Evolutionary conservation across 2,329 filamentous ascomycete genomes (phyloP).

Genomic region (Dryadomyces quercus-mongolicae): DNA sequence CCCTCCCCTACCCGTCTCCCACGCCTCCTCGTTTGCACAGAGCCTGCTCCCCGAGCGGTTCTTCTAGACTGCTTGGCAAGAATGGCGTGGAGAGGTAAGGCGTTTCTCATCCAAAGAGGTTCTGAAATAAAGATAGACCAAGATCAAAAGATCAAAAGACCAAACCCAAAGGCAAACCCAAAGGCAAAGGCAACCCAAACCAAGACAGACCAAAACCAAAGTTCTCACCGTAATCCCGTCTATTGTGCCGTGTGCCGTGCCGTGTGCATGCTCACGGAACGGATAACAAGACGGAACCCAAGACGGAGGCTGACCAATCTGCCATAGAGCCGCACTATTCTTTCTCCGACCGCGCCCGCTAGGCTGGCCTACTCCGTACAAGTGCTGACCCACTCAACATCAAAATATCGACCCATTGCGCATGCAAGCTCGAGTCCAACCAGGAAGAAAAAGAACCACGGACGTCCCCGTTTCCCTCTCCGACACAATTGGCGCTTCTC

Average conservation of each 20-base stretch:
- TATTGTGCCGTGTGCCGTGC: too few species aligned
- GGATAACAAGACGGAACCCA: background rate
- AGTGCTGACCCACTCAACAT: background rate
- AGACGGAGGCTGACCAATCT: background rate
- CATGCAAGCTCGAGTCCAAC: background rate
- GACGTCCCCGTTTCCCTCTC: background rate
- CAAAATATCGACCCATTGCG: too few species aligned
- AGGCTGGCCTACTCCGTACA: background rate
- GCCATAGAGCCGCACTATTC: background rate
- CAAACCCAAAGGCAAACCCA: too few species aligned
- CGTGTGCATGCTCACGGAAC: too few species aligned
- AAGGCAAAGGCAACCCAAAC: too few species aligned
- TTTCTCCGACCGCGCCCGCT: background rate
- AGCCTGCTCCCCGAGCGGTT: background rate
- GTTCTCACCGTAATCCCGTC: too few species aligned
- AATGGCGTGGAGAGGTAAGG: too few species aligned
- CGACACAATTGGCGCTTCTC: background rate
- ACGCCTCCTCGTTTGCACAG: background rate
- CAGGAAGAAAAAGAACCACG: background rate
- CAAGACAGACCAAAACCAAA: too few species aligned
- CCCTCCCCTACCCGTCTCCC: background rate
- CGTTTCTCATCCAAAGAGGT: too few species aligned
- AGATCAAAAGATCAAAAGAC: too few species aligned
- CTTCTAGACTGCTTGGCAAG: too few species aligned
- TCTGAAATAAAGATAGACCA: too few species aligned